Evolutionary conservation across 805 yeast species (phyloP), one percentile per base, ranked within the genome.

Genomic region (Pichia deserticola): DNA sequence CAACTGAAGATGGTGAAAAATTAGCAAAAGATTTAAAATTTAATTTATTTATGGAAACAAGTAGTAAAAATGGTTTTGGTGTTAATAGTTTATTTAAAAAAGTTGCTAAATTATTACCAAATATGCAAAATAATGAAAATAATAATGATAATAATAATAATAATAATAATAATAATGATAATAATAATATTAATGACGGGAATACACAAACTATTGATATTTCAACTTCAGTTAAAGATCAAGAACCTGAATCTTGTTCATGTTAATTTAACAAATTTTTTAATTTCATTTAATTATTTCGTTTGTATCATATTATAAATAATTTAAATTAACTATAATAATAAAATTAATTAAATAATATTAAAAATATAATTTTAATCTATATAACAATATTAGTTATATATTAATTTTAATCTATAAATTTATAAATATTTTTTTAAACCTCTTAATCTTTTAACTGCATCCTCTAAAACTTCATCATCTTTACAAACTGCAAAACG

Each of bases 401-500:
- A 35, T 12, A 29, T 27, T 27, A 12, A 35, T n/a, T 13, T 6
- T 29, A 36, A 34, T 27, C 4, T 29, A 30, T 5, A 32, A 45
- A n/a, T 63, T 64, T 47, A 84, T 71, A 42, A 28, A 61, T 82
- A 89, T 45, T 84, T 68, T 69, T 84, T 84, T 60, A 92, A 75
- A 39, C 78, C 79, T 59, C 77, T 72, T 56, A 93, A 76, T 67
- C 89, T 81, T 52, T 71, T 77, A 27, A 84, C 96, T 0, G 98
- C 97, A 57, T 84, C 88, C 56, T 79, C 82, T 56, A 93, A 74
- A 51, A 87, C 74, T 5, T 71, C 75, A 63, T 93, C 95, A 59
- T 86, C 96, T 70, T 93, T 93, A 75, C 99, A 93, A 20, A 93
- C 95, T 13, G 99, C 98, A 66, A 93, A 90, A 62, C 99, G 81